Evolutionary conservation across 2,329 filamentous ascomycete species (phyloP), one percentile per base, ranked within the genome.

Genomic region (Clarireedia paspali): DNA sequence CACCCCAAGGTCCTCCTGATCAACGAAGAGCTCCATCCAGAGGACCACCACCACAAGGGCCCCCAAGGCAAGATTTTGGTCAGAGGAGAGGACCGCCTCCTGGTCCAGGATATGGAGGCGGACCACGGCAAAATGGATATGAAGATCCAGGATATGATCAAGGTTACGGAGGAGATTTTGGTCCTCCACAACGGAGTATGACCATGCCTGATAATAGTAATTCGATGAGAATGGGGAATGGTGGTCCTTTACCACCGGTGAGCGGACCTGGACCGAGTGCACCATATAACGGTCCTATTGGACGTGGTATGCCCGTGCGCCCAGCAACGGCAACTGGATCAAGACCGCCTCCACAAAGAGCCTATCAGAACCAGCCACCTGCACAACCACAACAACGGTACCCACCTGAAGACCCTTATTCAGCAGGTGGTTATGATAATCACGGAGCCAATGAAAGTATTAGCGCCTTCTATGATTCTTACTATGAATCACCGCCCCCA

Each of bases 141-240:
- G 55, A 39, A 40, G 62, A 66, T 30, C 57, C 61, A 56, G 64
- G 63, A 4, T 65, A 63, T 57, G 62, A 66, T 57, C 49, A 59
- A 50, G 53, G 50, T 17, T 47, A 50, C 26, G 70, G 66, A 58
- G 70, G 74, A 40, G 72, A 73, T 5, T 82, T 78, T 61, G 78
- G 73, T 0, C 75, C 78, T 2, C 79, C 78, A 7, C 66, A 71
- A n/a, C 74, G 82, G 62, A 85, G 81, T 56, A 80, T 78, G 76
- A 85, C 83, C 5, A 81, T 84, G 79, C 81, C 82, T 38, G 40
- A 47, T 2, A 68, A 73, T 3, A 75, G 78, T 55, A 73, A 77
- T 10, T 68, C 70, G 17, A 52, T 44, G 30, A 40, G 49, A 42
- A 70, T 73, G 62, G 70, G 73, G 36, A 73, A 72, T 68, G 24